Evolutionary conservation across 768 basidiomycete species (phyloP).

Genomic region (Tricholoma bakamatsutake): DNA sequence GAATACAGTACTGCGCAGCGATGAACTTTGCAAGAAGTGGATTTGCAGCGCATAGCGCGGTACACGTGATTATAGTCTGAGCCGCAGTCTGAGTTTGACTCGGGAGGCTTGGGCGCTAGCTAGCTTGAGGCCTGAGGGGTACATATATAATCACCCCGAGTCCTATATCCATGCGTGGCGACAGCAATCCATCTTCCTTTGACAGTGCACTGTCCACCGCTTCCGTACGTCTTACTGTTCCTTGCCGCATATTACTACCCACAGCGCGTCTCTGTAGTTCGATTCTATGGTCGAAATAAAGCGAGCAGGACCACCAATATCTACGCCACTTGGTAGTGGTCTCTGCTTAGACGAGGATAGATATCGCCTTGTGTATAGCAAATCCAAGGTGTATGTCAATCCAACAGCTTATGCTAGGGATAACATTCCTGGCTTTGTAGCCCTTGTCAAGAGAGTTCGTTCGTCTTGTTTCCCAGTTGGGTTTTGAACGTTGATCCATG

Average conservation of each 20-base stretch:
- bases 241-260: not conserved
- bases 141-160: no score
- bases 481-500: constrained; percentile 4
- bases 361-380: constrained; percentile 78
- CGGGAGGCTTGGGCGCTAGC: no score
- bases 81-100: not conserved
- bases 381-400: constrained; percentile 93
- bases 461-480: constrained; percentile 1
- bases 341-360: constrained; percentile 46
- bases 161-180: constrained; percentile 12
- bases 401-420: constrained; percentile 89
- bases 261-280: constrained; percentile 23
- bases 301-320: constrained; percentile 28
- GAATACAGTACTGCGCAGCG: not conserved
- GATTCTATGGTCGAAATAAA: constrained; percentile 78
- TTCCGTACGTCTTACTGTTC: constrained; percentile 32
- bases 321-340: constrained; percentile 6
- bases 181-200: constrained; percentile 27
- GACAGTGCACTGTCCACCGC: constrained; percentile 42
- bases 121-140: no score
- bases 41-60: no score
- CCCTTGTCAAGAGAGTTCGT: constrained; percentile 83
- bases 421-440: constrained; percentile 91
- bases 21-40: no score
- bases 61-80: not conserved